These are phyloP conservation scores for Cercospora sojina DNA, from an alignment of 2,329 filamentous ascomycete genomes.

Conservation along the genomic window DNA sequence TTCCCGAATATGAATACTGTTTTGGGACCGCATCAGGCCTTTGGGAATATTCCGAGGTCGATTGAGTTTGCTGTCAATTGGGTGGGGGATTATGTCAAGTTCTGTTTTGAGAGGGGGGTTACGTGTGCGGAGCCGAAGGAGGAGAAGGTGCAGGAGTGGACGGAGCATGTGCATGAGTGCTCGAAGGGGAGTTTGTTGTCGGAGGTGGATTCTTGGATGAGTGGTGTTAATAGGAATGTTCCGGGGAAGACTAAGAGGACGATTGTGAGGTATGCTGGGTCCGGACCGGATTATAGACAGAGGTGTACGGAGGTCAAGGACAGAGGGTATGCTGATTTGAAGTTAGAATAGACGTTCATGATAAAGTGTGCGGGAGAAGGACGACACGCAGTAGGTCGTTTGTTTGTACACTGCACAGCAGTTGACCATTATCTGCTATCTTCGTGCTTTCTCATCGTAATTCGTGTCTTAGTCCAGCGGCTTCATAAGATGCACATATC, in stretches of 20 bases:
- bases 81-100: conserved; percentile 14
- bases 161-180: conserved; percentile 48
- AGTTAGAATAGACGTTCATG: not conserved
- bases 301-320: conserved; percentile 32
- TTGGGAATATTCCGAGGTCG: conserved; percentile 41
- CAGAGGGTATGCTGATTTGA: conserved; percentile 30
- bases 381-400: too few relatives aligned
- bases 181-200: conserved; percentile 48
- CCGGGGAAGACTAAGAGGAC: conserved; percentile 48
- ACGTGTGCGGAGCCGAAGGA: conserved; percentile 10
- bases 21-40: conserved; percentile 43
- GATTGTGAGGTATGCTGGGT: conserved; percentile 50
- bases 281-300: conserved; percentile 47
- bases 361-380: not conserved
- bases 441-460: not conserved
- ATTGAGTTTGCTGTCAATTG: conserved; percentile 34
- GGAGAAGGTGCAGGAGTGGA: conserved; percentile 20
- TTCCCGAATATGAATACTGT: conserved; percentile 43
- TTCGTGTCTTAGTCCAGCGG: not conserved
- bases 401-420: not conserved
- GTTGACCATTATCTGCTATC: not conserved
- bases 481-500: not conserved
- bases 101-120: conserved; percentile 10
- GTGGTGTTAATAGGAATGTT: conserved; percentile 55
- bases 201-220: conserved; percentile 57